Evolutionary conservation across 441 rosid genomes (phyloP).

Genomic region (Jatropha multifida): DNA sequence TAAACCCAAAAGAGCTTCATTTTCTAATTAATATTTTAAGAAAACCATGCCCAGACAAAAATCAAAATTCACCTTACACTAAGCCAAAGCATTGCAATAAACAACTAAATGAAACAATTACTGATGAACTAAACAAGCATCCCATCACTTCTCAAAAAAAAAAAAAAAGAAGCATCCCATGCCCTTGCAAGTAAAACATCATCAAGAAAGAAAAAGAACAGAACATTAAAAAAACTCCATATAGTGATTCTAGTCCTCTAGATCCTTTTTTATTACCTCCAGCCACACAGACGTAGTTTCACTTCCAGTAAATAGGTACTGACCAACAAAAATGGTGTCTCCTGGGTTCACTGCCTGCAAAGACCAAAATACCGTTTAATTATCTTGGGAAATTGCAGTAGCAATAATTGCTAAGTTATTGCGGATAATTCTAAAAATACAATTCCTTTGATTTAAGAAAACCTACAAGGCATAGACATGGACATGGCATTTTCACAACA

Average conservation of each 20-base stretch:
- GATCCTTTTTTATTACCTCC: conserved; percentile 55
- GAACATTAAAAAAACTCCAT: not conserved
- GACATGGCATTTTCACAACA: too few relatives aligned
- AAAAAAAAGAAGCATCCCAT: too few relatives aligned
- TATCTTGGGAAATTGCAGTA: not conserved
- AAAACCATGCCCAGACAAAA: not conserved
- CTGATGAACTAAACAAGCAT: not conserved
- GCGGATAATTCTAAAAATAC: not conserved
- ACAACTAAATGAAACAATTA: not conserved
- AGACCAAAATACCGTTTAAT: conserved; percentile 22
- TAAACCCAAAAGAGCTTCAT: not conserved
- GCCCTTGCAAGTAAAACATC: not conserved
- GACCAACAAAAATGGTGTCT: conserved; percentile 94
- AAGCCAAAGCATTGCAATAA: not conserved
- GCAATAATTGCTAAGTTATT: conserved; percentile 3
- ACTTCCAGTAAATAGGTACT: conserved; percentile 95
- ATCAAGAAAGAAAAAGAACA: not conserved
- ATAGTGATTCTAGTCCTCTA: not conserved
- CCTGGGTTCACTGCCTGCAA: conserved; percentile 88
- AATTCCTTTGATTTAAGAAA: not conserved
- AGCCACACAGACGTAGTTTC: conserved; percentile 99
- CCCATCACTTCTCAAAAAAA: not conserved
- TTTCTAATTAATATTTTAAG: not conserved
- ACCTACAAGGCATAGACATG: too few relatives aligned
- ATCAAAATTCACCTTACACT: not conserved